Conservation (phyloP, 106 monocot genomes). For the Acorus calamus region DNA sequence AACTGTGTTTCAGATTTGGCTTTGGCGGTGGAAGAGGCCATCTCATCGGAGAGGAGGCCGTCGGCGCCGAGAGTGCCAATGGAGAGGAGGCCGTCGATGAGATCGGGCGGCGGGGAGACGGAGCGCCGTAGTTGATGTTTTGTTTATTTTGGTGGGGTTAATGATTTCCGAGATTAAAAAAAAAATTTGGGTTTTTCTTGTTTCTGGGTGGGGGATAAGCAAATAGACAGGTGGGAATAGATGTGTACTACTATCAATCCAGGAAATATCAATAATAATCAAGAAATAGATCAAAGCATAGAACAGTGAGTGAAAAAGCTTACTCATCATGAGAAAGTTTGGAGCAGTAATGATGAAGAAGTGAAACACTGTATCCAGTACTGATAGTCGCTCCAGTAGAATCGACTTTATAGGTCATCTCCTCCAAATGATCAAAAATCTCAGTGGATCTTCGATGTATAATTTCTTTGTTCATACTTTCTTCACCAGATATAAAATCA, state of each 20-base stretch:
- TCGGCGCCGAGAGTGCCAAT: too few relatives aligned
- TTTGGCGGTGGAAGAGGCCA: too few relatives aligned
- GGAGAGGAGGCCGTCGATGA: too few relatives aligned
- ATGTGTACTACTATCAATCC: not conserved
- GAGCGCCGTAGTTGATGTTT: too few relatives aligned
- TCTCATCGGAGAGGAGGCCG: too few relatives aligned
- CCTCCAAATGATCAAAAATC: constrained; percentile 58
- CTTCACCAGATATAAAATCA: constrained; percentile 52
- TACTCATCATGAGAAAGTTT: constrained; percentile 83
- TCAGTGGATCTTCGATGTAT: constrained; percentile 44
- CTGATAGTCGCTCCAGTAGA: constrained; percentile 83
- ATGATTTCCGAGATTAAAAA: too few relatives aligned
- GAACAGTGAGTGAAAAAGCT: not conserved
- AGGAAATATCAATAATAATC: not conserved
- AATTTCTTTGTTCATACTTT: constrained; percentile 74
- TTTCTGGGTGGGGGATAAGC: too few relatives aligned
- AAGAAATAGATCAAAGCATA: not conserved
- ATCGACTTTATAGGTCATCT: constrained; percentile 52
- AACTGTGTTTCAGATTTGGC: too few relatives aligned
- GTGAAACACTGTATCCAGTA: constrained; percentile 77
- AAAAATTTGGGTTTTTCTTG: too few relatives aligned
- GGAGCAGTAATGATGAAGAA: constrained; percentile 73
- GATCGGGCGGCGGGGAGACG: too few relatives aligned
- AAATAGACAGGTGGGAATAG: too few relatives aligned
- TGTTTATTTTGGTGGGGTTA: not conserved